Evolutionary conservation across 2,329 filamentous ascomycete genomes (phyloP).

Genomic region (Apiospora marii): DNA sequence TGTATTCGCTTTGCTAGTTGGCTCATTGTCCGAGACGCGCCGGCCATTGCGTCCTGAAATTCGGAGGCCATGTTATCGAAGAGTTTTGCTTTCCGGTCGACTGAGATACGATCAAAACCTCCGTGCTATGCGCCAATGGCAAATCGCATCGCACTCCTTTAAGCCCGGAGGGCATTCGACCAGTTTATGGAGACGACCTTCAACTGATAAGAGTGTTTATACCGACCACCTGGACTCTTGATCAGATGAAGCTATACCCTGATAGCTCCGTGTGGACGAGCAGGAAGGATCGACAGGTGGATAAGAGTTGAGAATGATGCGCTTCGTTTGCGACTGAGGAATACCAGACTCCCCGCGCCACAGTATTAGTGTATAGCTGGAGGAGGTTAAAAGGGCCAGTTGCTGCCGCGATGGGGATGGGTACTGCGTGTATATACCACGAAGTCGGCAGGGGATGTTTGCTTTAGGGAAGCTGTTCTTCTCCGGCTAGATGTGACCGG

Average conservation of each 20-base stretch:
- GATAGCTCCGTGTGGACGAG: not conserved
- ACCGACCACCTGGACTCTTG: not conserved
- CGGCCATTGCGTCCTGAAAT: conserved; percentile 4
- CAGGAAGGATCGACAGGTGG: not conserved
- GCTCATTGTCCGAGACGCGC: conserved; percentile 39
- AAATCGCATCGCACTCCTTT: not conserved
- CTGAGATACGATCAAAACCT: not conserved
- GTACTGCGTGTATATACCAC: conserved; percentile 13
- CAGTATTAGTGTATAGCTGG: not conserved
- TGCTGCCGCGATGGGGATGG: not conserved
- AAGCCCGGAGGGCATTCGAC: conserved; percentile 8
- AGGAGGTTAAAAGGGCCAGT: not conserved
- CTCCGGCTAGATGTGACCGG: not conserved
- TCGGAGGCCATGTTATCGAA: not conserved
- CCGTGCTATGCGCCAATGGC: conserved; percentile 16
- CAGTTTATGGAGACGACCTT: not conserved
- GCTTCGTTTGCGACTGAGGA: not conserved
- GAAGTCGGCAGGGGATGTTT: not conserved
- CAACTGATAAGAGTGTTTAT: not conserved
- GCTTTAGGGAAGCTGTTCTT: not conserved
- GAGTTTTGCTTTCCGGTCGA: not conserved
- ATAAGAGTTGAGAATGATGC: not conserved
- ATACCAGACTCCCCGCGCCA: conserved; percentile 14
- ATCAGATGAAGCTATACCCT: not conserved
- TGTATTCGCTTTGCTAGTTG: conserved; percentile 58